phyloP scores from a whole-genome alignment of 352 stramenopile genomes.

The Phytophthora kernoviae region DNA sequence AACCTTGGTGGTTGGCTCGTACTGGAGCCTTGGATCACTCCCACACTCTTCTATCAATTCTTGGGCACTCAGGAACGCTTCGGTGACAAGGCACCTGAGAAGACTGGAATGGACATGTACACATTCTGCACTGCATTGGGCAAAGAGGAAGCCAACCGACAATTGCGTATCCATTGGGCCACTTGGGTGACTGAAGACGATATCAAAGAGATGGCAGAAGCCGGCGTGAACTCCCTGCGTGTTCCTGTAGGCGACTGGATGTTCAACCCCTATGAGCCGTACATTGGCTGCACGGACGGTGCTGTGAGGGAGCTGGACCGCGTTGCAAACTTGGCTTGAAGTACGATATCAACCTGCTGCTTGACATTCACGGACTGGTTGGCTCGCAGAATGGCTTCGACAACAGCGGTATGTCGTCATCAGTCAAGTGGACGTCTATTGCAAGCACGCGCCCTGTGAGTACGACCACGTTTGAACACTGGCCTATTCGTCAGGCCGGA shows the following conservation, averaged over 20 bases:
- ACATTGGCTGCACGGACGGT: conserved; percentile 92
- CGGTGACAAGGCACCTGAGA: conserved; percentile 76
- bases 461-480: conserved; percentile 93
- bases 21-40: conserved; percentile 96
- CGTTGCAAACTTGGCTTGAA: conserved; percentile 86
- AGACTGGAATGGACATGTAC: conserved; percentile 92
- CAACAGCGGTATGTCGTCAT: conserved; percentile 90
- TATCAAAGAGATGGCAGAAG: conserved; percentile 83
- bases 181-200: conserved; percentile 94
- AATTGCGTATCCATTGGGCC: conserved; percentile 93
- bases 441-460: conserved; percentile 75
- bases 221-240: conserved; percentile 82
- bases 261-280: conserved; percentile 94
- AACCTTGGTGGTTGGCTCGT: conserved; percentile 96
- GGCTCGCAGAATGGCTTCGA: conserved; percentile 96
- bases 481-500: conserved; percentile 86
- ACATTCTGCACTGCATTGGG: conserved; percentile 91
- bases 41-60: conserved; percentile 96
- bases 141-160: conserved; percentile 91
- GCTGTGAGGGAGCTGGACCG: conserved; percentile 90
- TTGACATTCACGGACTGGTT: conserved; percentile 94
- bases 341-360: conserved; percentile 87
- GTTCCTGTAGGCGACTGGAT: conserved; percentile 96
- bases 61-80: conserved; percentile 78
- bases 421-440: conserved; percentile 90